Evolutionary conservation across 495 filamentous ascomycete genomes (phyloP).

Genomic region (Chaetomium tenue): DNA sequence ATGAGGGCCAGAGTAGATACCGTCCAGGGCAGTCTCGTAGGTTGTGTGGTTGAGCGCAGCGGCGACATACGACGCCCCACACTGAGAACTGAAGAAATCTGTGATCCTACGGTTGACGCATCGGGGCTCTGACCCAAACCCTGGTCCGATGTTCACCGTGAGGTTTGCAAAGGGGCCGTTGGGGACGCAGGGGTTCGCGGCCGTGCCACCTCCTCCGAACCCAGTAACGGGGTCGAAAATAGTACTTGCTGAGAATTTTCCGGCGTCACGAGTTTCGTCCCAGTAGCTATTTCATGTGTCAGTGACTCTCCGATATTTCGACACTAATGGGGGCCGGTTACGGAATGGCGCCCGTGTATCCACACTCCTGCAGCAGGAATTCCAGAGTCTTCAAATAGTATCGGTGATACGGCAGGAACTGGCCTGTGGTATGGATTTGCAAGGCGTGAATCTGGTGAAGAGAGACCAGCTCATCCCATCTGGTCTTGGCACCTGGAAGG

Average conservation of each 20-base stretch:
- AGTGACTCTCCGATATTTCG: no score
- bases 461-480: slow-evolving; percentile 3
- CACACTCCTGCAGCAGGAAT: not conserved
- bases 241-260: slow-evolving; percentile 35
- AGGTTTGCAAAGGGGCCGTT: slow-evolving; percentile 41
- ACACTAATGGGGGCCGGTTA: not conserved
- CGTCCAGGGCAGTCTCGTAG: not conserved
- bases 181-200: slow-evolving; percentile 34
- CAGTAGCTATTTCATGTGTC: slow-evolving; percentile 42
- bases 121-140: not conserved
- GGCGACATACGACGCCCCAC: not conserved
- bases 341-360: not conserved
- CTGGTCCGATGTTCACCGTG: slow-evolving; percentile 10
- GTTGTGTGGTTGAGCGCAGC: not conserved
- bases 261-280: slow-evolving; percentile 48
- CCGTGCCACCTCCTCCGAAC: slow-evolving; percentile 45
- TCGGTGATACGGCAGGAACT: slow-evolving; percentile 6
- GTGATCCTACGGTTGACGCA: slow-evolving; percentile 6
- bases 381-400: not conserved
- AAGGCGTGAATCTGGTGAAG: slow-evolving; percentile 8
- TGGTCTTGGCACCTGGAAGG: slow-evolving; percentile 3
- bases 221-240: slow-evolving; percentile 39
- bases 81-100: not conserved
- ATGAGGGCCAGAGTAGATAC: slow-evolving; percentile 3
- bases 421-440: slow-evolving; percentile 1